These are phyloP conservation scores for Lumnitzera littorea DNA, from an alignment of 345 rosid genomes.

Conservation along the genomic window DNA sequence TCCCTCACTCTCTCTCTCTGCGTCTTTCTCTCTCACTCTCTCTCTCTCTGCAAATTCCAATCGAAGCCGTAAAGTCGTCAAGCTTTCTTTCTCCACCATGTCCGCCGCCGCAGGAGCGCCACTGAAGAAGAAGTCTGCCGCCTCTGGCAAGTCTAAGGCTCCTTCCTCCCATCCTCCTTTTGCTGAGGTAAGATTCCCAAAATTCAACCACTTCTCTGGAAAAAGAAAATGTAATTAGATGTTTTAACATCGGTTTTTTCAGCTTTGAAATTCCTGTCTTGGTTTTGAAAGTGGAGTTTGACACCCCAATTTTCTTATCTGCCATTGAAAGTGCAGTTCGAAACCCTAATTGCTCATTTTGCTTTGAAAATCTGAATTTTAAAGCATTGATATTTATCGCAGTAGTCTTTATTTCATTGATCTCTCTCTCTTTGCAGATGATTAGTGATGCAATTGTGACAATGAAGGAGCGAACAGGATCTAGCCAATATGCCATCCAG, in stretches of 20 bases:
- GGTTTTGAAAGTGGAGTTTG: too few species aligned
- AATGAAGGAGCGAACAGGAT: slow-evolving; percentile 47
- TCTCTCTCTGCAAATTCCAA: not conserved
- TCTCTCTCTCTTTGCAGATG: slow-evolving; percentile 26
- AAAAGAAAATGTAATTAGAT: too few species aligned
- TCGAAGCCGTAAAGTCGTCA: not conserved
- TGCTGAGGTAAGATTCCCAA: slow-evolving; percentile 19
- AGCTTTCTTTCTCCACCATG: slow-evolving; percentile 4
- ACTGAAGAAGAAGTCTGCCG: slow-evolving; percentile 4
- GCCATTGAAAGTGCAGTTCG: too few species aligned
- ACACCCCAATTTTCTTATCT: too few species aligned
- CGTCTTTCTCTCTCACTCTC: not conserved
- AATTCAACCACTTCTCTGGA: too few species aligned
- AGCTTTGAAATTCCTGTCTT: too few species aligned
- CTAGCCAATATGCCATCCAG: slow-evolving; percentile 49
- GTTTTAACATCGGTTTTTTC: too few species aligned
- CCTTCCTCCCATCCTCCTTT: slow-evolving; percentile 36
- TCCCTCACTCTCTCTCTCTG: not conserved
- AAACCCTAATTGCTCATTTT: too few species aligned
- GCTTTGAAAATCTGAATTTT: too few species aligned
- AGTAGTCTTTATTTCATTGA: not conserved
- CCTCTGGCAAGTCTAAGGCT: slow-evolving; percentile 5
- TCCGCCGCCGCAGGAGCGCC: slow-evolving; percentile 10
- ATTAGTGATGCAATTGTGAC: slow-evolving; percentile 33
- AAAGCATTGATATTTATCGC: not conserved